Percentiles rank a stretch among this genome's conserved stretches.
Conservation (phyloP, 2,329 filamentous ascomycete genomes). For the Penicillium sp. region DNA sequence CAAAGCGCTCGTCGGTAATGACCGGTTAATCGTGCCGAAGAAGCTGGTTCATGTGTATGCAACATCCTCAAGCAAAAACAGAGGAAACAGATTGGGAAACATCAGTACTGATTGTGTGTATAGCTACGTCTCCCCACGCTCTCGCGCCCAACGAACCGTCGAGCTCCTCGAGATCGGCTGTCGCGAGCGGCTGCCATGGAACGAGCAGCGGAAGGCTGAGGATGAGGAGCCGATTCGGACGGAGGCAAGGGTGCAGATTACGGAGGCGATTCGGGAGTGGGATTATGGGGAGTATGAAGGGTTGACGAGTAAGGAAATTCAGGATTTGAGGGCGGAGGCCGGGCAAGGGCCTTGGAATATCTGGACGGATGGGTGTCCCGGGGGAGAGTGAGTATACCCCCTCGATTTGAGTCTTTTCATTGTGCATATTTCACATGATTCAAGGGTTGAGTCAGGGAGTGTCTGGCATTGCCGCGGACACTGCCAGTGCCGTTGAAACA, state of each 20-base stretch:
- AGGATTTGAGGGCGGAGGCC: slow-evolving; percentile 41
- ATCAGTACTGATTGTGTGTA: background rate
- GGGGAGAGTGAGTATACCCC: slow-evolving; percentile 67
- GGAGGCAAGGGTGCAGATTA: slow-evolving; percentile 64
- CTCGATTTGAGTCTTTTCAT: background rate
- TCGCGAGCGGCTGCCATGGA: slow-evolving; percentile 71
- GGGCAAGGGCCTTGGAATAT: slow-evolving; percentile 74
- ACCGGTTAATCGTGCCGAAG: slow-evolving; percentile 79
- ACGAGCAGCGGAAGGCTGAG: slow-evolving; percentile 33
- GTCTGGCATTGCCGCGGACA: background rate
- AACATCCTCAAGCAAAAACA: slow-evolving; percentile 10
- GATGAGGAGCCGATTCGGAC: slow-evolving; percentile 51
- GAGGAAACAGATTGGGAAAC: no score
- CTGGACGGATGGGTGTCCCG: slow-evolving; percentile 84
- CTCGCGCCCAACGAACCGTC: slow-evolving; percentile 83
- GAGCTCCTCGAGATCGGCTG: slow-evolving; percentile 79
- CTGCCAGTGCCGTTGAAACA: background rate
- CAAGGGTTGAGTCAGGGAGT: no score
- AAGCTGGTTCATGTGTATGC: slow-evolving; percentile 80
- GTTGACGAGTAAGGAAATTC: slow-evolving; percentile 70
- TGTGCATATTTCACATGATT: background rate
- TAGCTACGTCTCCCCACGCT: slow-evolving; percentile 82
- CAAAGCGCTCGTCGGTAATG: slow-evolving; percentile 77
- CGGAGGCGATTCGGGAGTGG: slow-evolving; percentile 77
- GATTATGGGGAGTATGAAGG: slow-evolving; percentile 88